phyloP scores from a whole-genome alignment of 1,284 basidiomycete genomes.

The Singerocomus inundabilis region DNA sequence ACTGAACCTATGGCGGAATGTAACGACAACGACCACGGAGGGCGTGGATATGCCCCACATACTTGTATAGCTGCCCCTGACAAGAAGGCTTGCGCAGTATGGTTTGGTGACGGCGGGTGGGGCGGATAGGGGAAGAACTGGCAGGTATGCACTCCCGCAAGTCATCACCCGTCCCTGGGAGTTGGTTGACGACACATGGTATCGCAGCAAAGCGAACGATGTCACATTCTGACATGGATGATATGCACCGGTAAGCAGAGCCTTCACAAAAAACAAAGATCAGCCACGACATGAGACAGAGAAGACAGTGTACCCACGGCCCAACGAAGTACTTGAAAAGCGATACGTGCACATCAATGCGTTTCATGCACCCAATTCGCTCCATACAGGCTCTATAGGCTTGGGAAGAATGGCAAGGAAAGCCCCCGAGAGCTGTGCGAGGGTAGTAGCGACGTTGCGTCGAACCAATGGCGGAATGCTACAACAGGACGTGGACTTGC shows the following conservation, averaged over 20 bases:
- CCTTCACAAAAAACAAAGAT: neutral
- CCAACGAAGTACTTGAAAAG: constrained; percentile 17
- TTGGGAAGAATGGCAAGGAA: constrained; percentile 20
- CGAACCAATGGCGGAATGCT: constrained; percentile 1
- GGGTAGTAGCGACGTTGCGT: constrained; percentile 5
- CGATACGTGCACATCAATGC: constrained; percentile 5
- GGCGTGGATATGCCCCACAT: too few species aligned
- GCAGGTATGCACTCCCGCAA: too few species aligned
- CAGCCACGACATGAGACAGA: constrained; percentile 15
- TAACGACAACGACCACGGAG: too few species aligned
- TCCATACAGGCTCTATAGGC: constrained; percentile 19
- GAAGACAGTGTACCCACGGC: constrained; percentile 7
- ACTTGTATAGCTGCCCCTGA: too few species aligned
- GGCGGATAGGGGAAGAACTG: too few species aligned
- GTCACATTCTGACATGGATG: constrained; percentile 14
- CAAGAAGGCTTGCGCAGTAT: too few species aligned
- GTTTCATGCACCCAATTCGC: neutral
- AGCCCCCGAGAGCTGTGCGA: constrained; percentile 3
- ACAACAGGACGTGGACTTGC: constrained; percentile 12
- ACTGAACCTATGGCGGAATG: too few species aligned
- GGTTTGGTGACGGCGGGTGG: too few species aligned
- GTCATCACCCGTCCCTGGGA: too few species aligned
- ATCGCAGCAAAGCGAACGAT: too few species aligned
- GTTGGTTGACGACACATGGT: too few species aligned
- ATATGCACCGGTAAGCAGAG: constrained; percentile 9